These are phyloP conservation scores for Starmerella vaccinii DNA, from an alignment of 805 yeast genomes.

Conservation along the genomic window DNA sequence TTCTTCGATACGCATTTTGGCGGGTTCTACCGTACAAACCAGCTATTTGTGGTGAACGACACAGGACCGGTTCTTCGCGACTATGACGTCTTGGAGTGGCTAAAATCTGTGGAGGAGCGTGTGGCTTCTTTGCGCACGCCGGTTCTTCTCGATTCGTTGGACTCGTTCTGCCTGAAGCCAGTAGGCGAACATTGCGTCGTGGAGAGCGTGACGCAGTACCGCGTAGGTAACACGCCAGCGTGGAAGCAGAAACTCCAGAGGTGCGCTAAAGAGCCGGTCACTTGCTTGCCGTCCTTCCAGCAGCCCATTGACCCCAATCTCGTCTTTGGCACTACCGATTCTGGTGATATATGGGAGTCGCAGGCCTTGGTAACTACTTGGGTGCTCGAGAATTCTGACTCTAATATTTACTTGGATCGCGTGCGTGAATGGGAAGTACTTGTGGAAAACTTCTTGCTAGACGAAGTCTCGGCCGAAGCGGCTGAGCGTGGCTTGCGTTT, in stretches of 20 bases:
- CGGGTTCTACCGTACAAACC: conserved; percentile 84
- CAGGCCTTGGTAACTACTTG: conserved; percentile 70
- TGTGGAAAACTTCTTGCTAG: conserved; percentile 47
- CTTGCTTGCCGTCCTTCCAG: conserved; percentile 79
- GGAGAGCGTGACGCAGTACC: conserved; percentile 80
- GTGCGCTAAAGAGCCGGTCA: conserved; percentile 76
- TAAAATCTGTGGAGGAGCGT: conserved; percentile 68
- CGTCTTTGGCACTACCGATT: conserved; percentile 48
- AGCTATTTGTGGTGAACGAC: conserved; percentile 60
- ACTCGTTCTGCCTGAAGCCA: conserved; percentile 77
- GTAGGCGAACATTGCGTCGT: conserved; percentile 64
- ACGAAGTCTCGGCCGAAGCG: conserved; percentile 38
- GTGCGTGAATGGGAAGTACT: conserved; percentile 55
- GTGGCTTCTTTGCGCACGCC: conserved; percentile 33
- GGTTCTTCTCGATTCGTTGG: conserved; percentile 33
- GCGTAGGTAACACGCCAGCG: conserved; percentile 46
- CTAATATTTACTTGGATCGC: conserved; percentile 26
- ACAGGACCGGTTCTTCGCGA: conserved; percentile 53
- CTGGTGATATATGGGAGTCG: conserved; percentile 40
- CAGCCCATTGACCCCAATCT: conserved; percentile 72
- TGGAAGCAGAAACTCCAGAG: conserved; percentile 49
- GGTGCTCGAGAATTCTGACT: conserved; percentile 45
- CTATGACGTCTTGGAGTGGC: conserved; percentile 71
- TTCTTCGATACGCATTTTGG: conserved; percentile 75
- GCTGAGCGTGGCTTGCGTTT: conserved; percentile 46